Conservation (phyloP, 345 rosid species). For the Eucalyptus globulus region DNA sequence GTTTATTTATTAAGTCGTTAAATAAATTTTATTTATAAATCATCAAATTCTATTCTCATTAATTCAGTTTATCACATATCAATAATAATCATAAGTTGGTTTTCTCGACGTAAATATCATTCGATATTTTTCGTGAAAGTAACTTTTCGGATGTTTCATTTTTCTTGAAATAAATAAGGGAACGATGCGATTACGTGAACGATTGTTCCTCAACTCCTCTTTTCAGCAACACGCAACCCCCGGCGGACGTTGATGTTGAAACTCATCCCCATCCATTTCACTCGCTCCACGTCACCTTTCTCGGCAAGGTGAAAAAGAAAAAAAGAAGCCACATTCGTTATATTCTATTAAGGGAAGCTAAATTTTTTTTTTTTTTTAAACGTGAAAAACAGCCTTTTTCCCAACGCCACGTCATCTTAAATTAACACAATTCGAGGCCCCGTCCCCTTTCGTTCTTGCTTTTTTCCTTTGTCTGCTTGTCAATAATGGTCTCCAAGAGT, state of each 20-base stretch:
- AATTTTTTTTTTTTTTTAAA: background rate
- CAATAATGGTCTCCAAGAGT: background rate
- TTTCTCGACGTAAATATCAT: background rate
- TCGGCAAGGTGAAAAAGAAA: background rate
- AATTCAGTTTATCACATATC: accelerated
- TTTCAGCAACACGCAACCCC: background rate
- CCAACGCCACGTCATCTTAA: background rate
- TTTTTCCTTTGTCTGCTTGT: background rate
- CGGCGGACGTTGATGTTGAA: accelerated
- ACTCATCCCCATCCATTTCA: background rate
- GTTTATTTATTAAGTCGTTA: no score
- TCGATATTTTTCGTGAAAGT: background rate
- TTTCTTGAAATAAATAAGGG: background rate
- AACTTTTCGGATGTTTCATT: background rate
- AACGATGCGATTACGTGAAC: background rate
- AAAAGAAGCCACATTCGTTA: background rate
- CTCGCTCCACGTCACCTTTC: background rate
- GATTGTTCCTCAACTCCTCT: background rate
- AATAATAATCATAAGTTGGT: accelerated
- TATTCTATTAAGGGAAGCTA: background rate
- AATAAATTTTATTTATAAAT: background rate
- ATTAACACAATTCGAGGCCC: background rate
- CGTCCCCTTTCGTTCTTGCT: background rate
- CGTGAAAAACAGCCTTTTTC: background rate
- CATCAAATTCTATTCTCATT: background rate